These are phyloP conservation scores for Wickerhamiella infanticola DNA, from an alignment of 1,139 yeast species.

Conservation along the genomic window DNA sequence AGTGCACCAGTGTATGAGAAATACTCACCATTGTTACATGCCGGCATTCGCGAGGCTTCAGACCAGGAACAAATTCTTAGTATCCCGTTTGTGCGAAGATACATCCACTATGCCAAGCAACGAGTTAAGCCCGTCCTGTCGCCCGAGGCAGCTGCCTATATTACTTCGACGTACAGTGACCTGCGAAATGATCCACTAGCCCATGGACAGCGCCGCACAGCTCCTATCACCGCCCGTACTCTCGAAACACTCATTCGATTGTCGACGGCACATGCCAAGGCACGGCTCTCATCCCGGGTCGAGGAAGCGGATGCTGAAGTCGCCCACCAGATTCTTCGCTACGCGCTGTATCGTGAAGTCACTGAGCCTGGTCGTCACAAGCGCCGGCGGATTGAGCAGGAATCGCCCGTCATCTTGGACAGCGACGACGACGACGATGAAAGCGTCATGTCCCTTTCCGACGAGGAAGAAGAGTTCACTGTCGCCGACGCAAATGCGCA, in stretches of 20 bases:
- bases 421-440: slow-evolving; percentile 11
- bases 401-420: slow-evolving; percentile 6
- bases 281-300: slow-evolving; percentile 61
- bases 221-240: slow-evolving; percentile 97
- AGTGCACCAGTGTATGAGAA: slow-evolving; percentile 59
- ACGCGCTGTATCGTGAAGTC: slow-evolving; percentile 72
- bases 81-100: slow-evolving; percentile 78
- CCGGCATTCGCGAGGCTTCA: slow-evolving; percentile 37
- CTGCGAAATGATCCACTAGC: slow-evolving; percentile 70
- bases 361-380: slow-evolving; percentile 20
- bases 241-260: slow-evolving; percentile 90
- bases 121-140: slow-evolving; percentile 74
- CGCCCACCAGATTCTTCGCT: slow-evolving; percentile 75
- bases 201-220: slow-evolving; percentile 61
- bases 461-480: slow-evolving; percentile 12
- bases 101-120: slow-evolving; percentile 85
- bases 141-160: slow-evolving; percentile 62
- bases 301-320: slow-evolving; percentile 68
- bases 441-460: slow-evolving; percentile 5
- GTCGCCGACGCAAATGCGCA: slow-evolving; percentile 10
- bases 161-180: slow-evolving; percentile 64
- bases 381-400: slow-evolving; percentile 15
- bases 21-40: slow-evolving; percentile 67
- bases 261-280: slow-evolving; percentile 94
- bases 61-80: slow-evolving; percentile 35